phyloP scores from a whole-genome alignment of 2,329 filamentous ascomycete species.

The Calonectria hongkongensis region DNA sequence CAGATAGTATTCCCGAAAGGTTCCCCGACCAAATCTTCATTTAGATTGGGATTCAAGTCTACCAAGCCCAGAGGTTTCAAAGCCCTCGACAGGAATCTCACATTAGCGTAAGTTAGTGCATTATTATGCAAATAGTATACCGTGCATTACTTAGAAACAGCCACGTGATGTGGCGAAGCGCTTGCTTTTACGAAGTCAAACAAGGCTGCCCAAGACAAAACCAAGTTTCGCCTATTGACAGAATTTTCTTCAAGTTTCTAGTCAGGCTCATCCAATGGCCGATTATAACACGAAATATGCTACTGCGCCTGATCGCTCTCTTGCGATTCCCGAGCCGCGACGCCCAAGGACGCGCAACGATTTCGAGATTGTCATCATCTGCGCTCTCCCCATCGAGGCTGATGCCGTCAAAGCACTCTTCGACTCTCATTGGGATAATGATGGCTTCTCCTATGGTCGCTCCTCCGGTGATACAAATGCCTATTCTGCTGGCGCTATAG shows the following conservation, averaged over 20 bases:
- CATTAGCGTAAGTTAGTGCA: neutral
- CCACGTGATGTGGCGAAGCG: neutral
- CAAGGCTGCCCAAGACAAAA: neutral
- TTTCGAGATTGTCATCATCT: constrained; percentile 49
- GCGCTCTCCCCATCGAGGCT: constrained; percentile 46
- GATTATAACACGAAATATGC: neutral
- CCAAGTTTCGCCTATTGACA: neutral
- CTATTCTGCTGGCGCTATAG: constrained; percentile 8
- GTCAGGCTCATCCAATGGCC: neutral
- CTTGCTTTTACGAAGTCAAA: neutral
- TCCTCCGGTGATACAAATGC: constrained; percentile 47
- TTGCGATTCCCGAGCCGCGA: neutral
- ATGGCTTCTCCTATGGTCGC: neutral
- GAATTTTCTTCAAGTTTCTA: neutral
- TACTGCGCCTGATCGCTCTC: neutral
- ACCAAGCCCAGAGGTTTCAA: too few relatives aligned
- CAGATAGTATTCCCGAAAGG: too few relatives aligned
- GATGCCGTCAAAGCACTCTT: constrained; percentile 47
- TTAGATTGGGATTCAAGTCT: too few relatives aligned
- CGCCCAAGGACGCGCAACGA: neutral
- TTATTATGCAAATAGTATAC: neutral
- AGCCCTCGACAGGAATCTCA: too few relatives aligned
- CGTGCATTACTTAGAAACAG: neutral
- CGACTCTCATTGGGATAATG: constrained; percentile 44
- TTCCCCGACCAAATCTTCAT: too few relatives aligned